These are phyloP conservation scores for Agastache rugosa DNA, from an alignment of 257 asterid genomes.

Conservation along the genomic window DNA sequence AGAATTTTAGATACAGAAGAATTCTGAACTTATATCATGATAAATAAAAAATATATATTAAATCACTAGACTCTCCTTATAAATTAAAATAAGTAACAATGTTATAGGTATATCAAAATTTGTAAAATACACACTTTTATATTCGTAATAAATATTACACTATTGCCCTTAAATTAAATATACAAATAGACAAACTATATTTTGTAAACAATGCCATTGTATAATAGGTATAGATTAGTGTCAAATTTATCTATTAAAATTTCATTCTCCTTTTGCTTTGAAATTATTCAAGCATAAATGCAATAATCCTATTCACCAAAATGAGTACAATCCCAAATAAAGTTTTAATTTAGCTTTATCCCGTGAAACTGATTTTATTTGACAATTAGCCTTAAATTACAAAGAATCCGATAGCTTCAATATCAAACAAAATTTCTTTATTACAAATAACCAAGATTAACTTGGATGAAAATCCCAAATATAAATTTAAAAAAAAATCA, in stretches of 20 bases:
- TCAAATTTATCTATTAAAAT: neutral
- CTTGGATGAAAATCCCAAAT: constrained; percentile 1
- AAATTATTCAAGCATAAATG: constrained; percentile 16
- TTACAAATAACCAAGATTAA: neutral
- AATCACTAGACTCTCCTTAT: no score
- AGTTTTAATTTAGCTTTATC: neutral
- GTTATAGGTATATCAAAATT: no score
- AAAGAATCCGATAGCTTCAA: constrained; percentile 36
- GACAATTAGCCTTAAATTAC: constrained; percentile 31
- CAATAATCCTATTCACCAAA: constrained; percentile 25
- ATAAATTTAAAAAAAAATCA: constrained; percentile 7
- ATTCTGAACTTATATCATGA: no score
- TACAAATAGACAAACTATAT: no score
- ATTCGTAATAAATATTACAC: no score
- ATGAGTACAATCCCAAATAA: constrained; percentile 32
- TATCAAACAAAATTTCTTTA: constrained; percentile 29
- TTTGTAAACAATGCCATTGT: no score
- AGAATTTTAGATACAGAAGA: no score
- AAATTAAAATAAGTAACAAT: no score
- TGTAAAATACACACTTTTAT: no score
- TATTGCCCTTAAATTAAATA: no score
- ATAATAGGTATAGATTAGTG: no score
- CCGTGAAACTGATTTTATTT: constrained; percentile 25
- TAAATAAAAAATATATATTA: no score
- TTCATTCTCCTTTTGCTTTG: neutral